Percentiles rank a stretch among this genome's conserved stretches.
These are phyloP conservation scores for Coemansia sp. DNA, from an alignment of 192 early-diverging fungal genomes.

Conservation along the genomic window DNA sequence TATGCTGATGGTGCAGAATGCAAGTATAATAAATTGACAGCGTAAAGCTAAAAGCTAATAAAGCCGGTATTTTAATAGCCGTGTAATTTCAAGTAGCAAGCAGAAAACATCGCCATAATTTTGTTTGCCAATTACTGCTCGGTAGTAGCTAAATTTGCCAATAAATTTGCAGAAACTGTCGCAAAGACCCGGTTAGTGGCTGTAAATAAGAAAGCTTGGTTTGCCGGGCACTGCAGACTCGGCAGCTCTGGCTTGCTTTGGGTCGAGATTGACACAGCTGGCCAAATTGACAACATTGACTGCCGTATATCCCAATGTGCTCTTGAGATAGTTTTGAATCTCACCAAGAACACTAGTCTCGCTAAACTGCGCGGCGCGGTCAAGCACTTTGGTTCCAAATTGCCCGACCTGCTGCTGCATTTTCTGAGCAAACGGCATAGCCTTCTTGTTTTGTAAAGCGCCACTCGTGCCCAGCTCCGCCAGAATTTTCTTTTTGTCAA, in stretches of 20 bases:
- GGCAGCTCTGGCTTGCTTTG: slow-evolving; percentile 23
- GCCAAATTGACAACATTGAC: slow-evolving; percentile 51
- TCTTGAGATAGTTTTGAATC: slow-evolving; percentile 57
- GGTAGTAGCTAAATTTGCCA: no score
- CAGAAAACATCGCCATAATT: background rate
- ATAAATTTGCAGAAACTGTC: background rate
- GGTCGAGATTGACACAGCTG: slow-evolving; percentile 34
- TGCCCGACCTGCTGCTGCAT: slow-evolving; percentile 80
- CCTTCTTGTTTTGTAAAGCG: slow-evolving; percentile 90
- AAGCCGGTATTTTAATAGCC: background rate
- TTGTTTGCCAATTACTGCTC: no score
- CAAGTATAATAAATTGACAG: background rate
- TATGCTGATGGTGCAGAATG: background rate
- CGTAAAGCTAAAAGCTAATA: background rate
- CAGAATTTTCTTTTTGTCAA: slow-evolving; percentile 76
- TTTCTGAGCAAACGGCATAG: slow-evolving; percentile 93
- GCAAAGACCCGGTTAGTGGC: background rate
- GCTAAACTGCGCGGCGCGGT: slow-evolving; percentile 76
- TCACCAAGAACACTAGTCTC: slow-evolving; percentile 67
- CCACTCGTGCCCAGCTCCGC: slow-evolving; percentile 65
- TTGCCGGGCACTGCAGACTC: slow-evolving; percentile 43
- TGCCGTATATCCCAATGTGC: slow-evolving; percentile 60
- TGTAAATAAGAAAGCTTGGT: slow-evolving; percentile 33
- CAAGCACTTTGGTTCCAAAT: slow-evolving; percentile 69
- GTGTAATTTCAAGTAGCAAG: background rate